Evolutionary conservation across 805 yeast genomes (phyloP).

Genomic region (Nakazawaea holstii): DNA sequence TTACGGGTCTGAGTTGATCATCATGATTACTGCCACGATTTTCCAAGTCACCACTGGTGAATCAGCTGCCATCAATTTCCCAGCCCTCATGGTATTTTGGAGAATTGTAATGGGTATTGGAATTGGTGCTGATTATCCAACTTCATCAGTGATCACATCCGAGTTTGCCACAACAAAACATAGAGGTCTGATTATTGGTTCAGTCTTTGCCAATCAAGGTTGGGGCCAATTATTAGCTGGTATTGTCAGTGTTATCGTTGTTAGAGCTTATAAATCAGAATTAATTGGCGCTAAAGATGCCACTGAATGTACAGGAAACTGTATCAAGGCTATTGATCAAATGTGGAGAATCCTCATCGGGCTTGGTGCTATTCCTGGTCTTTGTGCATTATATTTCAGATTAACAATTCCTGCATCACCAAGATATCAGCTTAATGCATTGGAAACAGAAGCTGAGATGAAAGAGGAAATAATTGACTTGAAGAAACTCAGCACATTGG

Average conservation of each 20-base stretch:
- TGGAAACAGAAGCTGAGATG: constrained; percentile 54
- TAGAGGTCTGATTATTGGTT: constrained; percentile 91
- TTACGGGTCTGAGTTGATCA: constrained; percentile 71
- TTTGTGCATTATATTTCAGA: constrained; percentile 71
- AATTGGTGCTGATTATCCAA: constrained; percentile 88
- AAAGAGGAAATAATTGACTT: constrained; percentile 33
- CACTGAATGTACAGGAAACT: constrained; percentile 50
- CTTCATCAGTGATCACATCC: constrained; percentile 78
- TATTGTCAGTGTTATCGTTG: constrained; percentile 60
- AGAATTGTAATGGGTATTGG: constrained; percentile 84
- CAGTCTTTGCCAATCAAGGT: constrained; percentile 87
- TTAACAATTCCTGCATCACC: constrained; percentile 84
- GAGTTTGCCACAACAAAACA: constrained; percentile 82
- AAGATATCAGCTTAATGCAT: constrained; percentile 46
- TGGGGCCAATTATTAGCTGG: constrained; percentile 81
- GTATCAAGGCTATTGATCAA: constrained; percentile 70
- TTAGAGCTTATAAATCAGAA: constrained; percentile 60
- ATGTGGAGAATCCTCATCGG: constrained; percentile 84
- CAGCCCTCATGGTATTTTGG: constrained; percentile 60
- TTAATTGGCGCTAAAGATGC: constrained; percentile 44
- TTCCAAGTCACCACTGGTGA: constrained; percentile 61
- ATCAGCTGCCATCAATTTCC: constrained; percentile 61
- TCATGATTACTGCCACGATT: constrained; percentile 67
- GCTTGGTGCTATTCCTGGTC: constrained; percentile 77
- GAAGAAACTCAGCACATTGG: constrained; percentile 34